Percentiles rank a stretch among this genome's conserved stretches.
Evolutionary conservation across 2,329 filamentous ascomycete genomes (phyloP).

Genomic region (Ciborinia camelliae): DNA sequence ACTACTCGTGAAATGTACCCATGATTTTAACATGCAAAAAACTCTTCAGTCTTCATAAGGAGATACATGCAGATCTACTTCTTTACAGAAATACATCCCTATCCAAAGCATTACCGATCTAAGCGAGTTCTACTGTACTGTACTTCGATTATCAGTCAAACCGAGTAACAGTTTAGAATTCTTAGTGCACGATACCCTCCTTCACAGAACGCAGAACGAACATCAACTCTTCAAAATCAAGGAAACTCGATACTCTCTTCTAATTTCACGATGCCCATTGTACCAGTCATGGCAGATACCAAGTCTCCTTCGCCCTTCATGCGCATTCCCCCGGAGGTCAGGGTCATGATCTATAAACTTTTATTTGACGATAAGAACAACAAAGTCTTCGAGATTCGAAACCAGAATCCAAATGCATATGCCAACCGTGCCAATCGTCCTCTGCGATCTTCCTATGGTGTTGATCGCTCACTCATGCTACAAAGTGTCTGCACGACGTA

Average conservation of each 20-base stretch:
- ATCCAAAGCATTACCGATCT: background rate
- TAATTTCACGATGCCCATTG: background rate
- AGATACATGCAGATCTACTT: background rate
- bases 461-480: conserved; percentile 41
- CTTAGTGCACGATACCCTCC: background rate
- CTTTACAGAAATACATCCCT: background rate
- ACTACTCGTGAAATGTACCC: too few species aligned
- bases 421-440: conserved; percentile 21
- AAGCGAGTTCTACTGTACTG: too few species aligned
- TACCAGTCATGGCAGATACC: background rate
- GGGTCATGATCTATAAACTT: conserved; percentile 37
- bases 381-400: conserved; percentile 43
- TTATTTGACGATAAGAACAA: conserved; percentile 42
- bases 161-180: background rate
- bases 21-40: background rate
- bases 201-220: background rate
- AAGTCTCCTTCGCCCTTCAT: conserved; percentile 25
- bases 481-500: conserved; percentile 54
- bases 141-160: background rate
- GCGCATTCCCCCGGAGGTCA: conserved; percentile 31
- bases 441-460: conserved; percentile 42
- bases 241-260: background rate
- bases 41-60: background rate
- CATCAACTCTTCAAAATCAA: background rate
- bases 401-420: conserved; percentile 33